Conservation (phyloP, 2,329 filamentous ascomycete genomes). For the Septoria petroselini region DNA sequence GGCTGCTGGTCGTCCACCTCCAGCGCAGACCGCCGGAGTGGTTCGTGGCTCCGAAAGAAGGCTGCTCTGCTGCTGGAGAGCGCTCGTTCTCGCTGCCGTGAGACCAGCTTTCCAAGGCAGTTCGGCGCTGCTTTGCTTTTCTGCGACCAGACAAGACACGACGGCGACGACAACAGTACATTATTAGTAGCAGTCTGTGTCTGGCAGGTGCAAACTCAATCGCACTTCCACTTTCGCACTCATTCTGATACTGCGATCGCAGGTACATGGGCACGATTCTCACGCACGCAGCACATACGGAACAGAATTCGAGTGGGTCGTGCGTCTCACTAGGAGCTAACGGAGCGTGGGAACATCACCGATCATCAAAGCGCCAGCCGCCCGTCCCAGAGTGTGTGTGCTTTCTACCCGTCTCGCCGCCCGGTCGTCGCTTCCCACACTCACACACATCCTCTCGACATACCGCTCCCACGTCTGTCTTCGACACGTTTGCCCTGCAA, state of each 20-base stretch:
- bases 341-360: not conserved
- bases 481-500: not conserved
- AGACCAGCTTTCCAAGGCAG: slow-evolving; percentile 7
- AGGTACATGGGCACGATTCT: not conserved
- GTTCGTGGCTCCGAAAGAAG: slow-evolving; percentile 4
- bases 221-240: not conserved
- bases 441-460: not conserved
- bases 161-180: not conserved
- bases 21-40: slow-evolving; percentile 7
- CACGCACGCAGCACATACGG: not conserved
- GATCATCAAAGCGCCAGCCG: not conserved
- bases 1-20: no score
- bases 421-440: not conserved
- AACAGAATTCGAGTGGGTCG: not conserved
- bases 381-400: not conserved
- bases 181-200: no score
- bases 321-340: not conserved
- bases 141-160: not conserved
- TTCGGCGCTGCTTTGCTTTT: not conserved
- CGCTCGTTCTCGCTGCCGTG: slow-evolving; percentile 13
- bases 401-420: not conserved
- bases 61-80: not conserved
- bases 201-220: not conserved
- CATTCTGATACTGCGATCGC: slow-evolving; percentile 10
- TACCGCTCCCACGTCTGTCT: not conserved